phyloP scores from a whole-genome alignment of 2,329 filamentous ascomycete species.

The Fusarium algeriense region DNA sequence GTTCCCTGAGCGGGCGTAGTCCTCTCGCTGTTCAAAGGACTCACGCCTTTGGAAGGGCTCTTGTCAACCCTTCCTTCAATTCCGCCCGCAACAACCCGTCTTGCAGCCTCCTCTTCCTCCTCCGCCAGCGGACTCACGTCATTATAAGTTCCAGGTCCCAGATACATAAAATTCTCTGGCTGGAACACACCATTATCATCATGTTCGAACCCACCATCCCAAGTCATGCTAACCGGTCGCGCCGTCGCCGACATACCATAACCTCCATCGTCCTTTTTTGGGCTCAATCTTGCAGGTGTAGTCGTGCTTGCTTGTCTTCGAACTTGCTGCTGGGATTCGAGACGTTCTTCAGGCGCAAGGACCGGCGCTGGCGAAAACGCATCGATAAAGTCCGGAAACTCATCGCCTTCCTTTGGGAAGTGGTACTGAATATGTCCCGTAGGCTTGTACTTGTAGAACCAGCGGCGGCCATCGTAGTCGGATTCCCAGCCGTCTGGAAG shows the following conservation, averaged over 20 bases:
- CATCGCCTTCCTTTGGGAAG: slow-evolving; percentile 69
- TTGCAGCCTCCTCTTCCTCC: slow-evolving; percentile 54
- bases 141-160: slow-evolving; percentile 60
- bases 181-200: slow-evolving; percentile 58
- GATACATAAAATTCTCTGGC: slow-evolving; percentile 66
- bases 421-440: slow-evolving; percentile 67
- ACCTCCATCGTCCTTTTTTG: slow-evolving; percentile 26
- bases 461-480: slow-evolving; percentile 69
- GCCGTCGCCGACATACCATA: slow-evolving; percentile 52
- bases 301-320: slow-evolving; percentile 51
- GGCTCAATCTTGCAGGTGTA: slow-evolving; percentile 7
- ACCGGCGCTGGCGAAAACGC: slow-evolving; percentile 53
- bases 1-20: slow-evolving; percentile 48
- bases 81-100: slow-evolving; percentile 44
- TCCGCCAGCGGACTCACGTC: slow-evolving; percentile 60
- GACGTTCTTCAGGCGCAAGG: slow-evolving; percentile 64
- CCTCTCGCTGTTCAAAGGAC: slow-evolving; percentile 47
- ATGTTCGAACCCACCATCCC: slow-evolving; percentile 49
- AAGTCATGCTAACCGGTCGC: slow-evolving; percentile 50
- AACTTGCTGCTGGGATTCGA: slow-evolving; percentile 65
- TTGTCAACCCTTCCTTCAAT: slow-evolving; percentile 37
- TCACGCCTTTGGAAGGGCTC: slow-evolving; percentile 44
- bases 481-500: slow-evolving; percentile 68
- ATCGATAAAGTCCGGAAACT: slow-evolving; percentile 66
- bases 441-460: slow-evolving; percentile 69